phyloP scores from a whole-genome alignment of 345 rosid species.

The Dipteronia sinensis region DNA sequence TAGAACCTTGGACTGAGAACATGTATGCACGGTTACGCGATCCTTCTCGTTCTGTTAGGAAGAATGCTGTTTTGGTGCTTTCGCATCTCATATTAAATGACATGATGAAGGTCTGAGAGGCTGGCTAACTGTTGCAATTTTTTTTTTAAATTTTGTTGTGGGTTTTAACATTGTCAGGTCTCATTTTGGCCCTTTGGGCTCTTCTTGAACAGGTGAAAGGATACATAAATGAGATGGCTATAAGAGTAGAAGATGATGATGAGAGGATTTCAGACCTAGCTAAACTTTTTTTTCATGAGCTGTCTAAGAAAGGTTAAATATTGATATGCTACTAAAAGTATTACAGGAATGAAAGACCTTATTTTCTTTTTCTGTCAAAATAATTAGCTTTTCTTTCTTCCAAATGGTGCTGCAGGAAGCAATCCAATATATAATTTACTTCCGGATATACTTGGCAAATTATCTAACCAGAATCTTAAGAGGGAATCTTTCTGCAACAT shows the following conservation, averaged over 20 bases:
- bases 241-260: constrained; percentile 79
- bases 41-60: constrained; percentile 79
- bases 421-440: constrained; percentile 95
- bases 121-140: constrained; percentile 20
- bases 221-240: constrained; percentile 90
- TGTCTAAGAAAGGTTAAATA: constrained; percentile 88
- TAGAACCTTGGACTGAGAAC: constrained; percentile 98
- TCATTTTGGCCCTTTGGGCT: constrained; percentile 33
- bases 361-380: constrained; percentile 10
- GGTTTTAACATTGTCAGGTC: constrained; percentile 17
- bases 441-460: constrained; percentile 89
- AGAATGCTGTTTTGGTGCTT: constrained; percentile 97
- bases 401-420: constrained; percentile 62
- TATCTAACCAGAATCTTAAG: constrained; percentile 73
- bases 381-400: constrained; percentile 19
- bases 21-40: constrained; percentile 85
- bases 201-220: constrained; percentile 83
- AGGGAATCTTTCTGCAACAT: constrained; percentile 83
- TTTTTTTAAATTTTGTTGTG: background rate
- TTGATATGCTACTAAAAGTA: background rate
- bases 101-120: constrained; percentile 87
- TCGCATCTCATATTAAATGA: constrained; percentile 98
- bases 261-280: constrained; percentile 92
- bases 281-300: constrained; percentile 84
- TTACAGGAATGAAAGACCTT: constrained; percentile 1